Percentiles rank a stretch among this genome's conserved stretches.
Evolutionary conservation across 139 green algal species (phyloP).

Genomic region (Chlorella sorokiniana): DNA sequence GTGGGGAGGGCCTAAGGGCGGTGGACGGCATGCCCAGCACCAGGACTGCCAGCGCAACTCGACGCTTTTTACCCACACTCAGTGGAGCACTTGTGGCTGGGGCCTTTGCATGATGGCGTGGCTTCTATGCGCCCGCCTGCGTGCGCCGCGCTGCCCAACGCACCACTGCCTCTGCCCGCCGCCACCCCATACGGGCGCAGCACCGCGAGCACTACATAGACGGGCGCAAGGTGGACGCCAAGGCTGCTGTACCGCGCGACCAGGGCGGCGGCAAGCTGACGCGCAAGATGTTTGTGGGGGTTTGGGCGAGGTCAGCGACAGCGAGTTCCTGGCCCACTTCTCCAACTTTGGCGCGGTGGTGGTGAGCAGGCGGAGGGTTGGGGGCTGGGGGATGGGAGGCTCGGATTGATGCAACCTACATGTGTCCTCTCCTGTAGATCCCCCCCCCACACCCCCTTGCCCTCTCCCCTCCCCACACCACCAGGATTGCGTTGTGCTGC

Average conservation of each 20-base stretch:
- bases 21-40: not conserved
- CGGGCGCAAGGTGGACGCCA: slow-evolving; percentile 67
- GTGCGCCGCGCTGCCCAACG: no score
- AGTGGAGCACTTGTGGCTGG: no score
- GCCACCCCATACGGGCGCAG: slow-evolving; percentile 32
- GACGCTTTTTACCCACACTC: not conserved
- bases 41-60: not conserved
- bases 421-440: not conserved
- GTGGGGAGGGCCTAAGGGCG: not conserved
- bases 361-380: slow-evolving; percentile 50
- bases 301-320: slow-evolving; percentile 74
- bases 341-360: slow-evolving; percentile 71
- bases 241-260: slow-evolving; percentile 73
- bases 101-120: no score
- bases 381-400: not conserved
- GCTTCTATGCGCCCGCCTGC: no score
- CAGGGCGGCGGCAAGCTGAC: slow-evolving; percentile 53
- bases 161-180: not conserved
- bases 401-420: not conserved
- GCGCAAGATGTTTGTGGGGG: slow-evolving; percentile 87
- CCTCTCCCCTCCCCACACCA: not conserved
- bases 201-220: slow-evolving; percentile 69
- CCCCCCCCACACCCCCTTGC: not conserved
- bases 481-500: slow-evolving; percentile 54
- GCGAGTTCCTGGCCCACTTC: slow-evolving; percentile 77